Base-by-base conservation (phyloP, 176 grass and related monocot species). In the Oryza glumipatula region DNA sequence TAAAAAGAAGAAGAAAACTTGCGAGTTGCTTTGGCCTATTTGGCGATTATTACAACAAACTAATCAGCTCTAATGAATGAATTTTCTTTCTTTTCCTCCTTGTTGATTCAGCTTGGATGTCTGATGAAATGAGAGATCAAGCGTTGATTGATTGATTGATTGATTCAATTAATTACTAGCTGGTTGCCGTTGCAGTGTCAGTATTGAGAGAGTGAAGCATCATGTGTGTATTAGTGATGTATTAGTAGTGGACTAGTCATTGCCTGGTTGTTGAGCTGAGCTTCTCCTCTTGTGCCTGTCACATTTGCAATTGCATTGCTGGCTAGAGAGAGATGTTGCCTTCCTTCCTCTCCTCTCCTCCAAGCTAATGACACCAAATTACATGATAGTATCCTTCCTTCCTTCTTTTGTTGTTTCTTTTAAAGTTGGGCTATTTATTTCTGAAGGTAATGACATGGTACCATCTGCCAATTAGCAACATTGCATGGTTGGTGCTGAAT, bases 201-300 rank as follows among this genome's bases (percentile, higher is more conserved):
- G 75, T 33, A 14, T 41, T 58, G 54, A 58, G 73, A 44, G 35
- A 3, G 22, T 36, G 3, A 33, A 26, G 52, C 13, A 60, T 75
- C 48, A 58, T 48, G 48, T 81, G 64, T 82, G 43, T 44, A 44
- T 44, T 44, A 44, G 65, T 41, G 39, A 41, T 41, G 39, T 6
- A 36, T 36, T 36, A 15, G 51, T 24, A 45, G 13, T 32, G 51
- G 58, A 12, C 58, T 83, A 79, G 64, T 73, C 58, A 72, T 79
- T 72, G 17, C 2, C 52, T 13, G 68, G 84, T 79, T 28, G 76
- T 86, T 86, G 84, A 80, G 76, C 44, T 56, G 24, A 21, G 41
- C n/a, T 63, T n/a, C 7, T 63, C 21, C 7, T 63, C 19, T 54
- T 54, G 51, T 63, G 32, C 66, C 82, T 77, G 48, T 77, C 82